Percentiles rank a stretch among this genome's conserved stretches.
phyloP scores from a whole-genome alignment of 1,284 basidiomycete genomes.

The Ceratobasidium sp. region DNA sequence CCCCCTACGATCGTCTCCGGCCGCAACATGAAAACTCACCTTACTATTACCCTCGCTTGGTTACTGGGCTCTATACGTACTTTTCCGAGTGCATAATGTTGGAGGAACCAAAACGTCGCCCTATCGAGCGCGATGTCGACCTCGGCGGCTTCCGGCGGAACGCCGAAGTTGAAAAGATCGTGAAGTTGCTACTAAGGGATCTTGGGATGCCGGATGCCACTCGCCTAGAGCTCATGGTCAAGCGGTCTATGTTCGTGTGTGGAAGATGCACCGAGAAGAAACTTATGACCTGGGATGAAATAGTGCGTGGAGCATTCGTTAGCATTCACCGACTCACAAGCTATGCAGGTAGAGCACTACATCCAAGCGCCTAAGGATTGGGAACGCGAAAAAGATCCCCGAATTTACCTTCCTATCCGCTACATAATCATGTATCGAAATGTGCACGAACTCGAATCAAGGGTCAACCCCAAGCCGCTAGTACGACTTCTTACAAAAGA shows the following conservation, averaged over 20 bases:
- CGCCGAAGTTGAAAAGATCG: neutral
- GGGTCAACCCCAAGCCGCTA: neutral
- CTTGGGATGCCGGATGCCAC: slow-evolving; percentile 1
- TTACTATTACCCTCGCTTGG: neutral
- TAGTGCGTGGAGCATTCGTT: neutral
- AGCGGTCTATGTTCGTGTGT: neutral
- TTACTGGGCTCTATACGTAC: neutral
- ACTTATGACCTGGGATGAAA: slow-evolving; percentile 1
- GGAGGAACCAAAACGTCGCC: neutral
- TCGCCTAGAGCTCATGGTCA: neutral
- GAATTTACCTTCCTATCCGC: neutral
- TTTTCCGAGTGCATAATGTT: neutral
- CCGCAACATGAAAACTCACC: neutral
- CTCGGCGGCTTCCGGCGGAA: neutral
- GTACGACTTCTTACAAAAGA: slow-evolving; percentile 2
- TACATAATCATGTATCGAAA: neutral
- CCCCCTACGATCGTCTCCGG: too few relatives aligned
- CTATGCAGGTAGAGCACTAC: neutral
- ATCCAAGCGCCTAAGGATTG: neutral
- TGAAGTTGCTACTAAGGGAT: neutral
- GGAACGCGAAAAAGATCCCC: neutral
- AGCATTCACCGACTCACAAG: neutral
- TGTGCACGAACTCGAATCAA: slow-evolving; percentile 18
- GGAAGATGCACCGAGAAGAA: slow-evolving; percentile 3
- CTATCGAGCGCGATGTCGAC: neutral